These are phyloP conservation scores for Xylariaceae sp. DNA, from an alignment of 2,329 filamentous ascomycete genomes.

Conservation along the genomic window DNA sequence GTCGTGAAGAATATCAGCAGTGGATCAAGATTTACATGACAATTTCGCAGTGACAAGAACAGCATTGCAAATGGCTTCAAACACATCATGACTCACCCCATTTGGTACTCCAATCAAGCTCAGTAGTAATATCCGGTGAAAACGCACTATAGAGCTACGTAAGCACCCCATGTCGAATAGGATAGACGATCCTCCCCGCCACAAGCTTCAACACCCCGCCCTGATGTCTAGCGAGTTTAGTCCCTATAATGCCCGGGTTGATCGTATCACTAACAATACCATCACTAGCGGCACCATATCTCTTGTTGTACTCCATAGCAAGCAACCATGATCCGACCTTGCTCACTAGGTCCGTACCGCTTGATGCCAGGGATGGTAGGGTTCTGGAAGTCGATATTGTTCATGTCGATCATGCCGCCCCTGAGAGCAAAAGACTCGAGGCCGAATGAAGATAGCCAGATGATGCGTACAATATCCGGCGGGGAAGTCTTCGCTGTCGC, in stretches of 20 bases:
- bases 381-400: slow-evolving; percentile 4
- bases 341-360: slow-evolving; percentile 8
- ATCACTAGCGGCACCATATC: not conserved
- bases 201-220: not conserved
- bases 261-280: slow-evolving; percentile 8
- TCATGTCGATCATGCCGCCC: not conserved
- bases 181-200: slow-evolving; percentile 1
- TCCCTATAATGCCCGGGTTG: slow-evolving; percentile 4
- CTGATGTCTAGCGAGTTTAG: slow-evolving; percentile 3
- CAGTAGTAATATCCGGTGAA: slow-evolving; percentile 3
- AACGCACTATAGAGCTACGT: slow-evolving; percentile 8
- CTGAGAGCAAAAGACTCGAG: slow-evolving; percentile 1
- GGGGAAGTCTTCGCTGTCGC: not conserved
- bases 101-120: slow-evolving; percentile 1
- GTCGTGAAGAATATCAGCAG: not conserved
- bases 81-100: slow-evolving; percentile 1
- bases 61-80: not conserved
- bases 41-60: not conserved
- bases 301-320: slow-evolving; percentile 2
- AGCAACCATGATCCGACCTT: slow-evolving; percentile 1
- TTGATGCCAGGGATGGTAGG: not conserved
- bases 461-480: slow-evolving; percentile 3
- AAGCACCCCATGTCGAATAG: slow-evolving; percentile 1
- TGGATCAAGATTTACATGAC: not conserved
- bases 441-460: slow-evolving; percentile 7